These are phyloP conservation scores for Pseudogymnoascus sp. DNA, from an alignment of 2,329 filamentous ascomycete genomes.

Conservation along the genomic window DNA sequence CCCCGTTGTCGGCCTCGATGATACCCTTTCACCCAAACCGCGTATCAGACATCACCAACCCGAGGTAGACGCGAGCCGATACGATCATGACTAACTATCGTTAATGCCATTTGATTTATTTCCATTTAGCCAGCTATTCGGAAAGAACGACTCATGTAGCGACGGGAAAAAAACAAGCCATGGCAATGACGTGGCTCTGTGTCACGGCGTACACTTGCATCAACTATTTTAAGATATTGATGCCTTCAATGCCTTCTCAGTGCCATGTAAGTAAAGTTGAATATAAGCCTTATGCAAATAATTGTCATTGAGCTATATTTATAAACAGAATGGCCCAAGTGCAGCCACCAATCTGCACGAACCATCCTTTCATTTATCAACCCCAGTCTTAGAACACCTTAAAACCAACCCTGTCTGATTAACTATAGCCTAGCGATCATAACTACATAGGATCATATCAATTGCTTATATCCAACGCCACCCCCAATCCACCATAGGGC, in stretches of 20 bases:
- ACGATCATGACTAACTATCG: background rate
- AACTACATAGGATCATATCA: background rate
- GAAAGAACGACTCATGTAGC: background rate
- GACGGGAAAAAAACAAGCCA: background rate
- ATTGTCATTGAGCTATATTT: no score
- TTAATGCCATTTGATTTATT: background rate
- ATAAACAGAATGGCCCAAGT: background rate
- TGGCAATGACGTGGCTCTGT: background rate
- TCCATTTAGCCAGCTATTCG: background rate
- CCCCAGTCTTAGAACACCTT: background rate
- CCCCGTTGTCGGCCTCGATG: background rate
- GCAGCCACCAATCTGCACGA: background rate
- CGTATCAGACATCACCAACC: background rate
- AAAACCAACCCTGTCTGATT: background rate
- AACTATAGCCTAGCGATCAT: background rate
- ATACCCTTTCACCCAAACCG: background rate
- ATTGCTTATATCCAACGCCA: background rate
- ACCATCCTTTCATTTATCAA: background rate
- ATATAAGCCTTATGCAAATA: no score
- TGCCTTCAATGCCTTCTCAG: background rate
- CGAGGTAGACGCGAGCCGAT: conserved; percentile 3
- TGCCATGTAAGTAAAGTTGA: background rate
- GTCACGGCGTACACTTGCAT: background rate
- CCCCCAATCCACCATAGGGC: background rate
- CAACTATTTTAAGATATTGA: background rate